Evolutionary conservation across 2,329 filamentous ascomycete species (phyloP), one percentile per base, ranked within the genome.

Genomic region (Penicillium occitanis): DNA sequence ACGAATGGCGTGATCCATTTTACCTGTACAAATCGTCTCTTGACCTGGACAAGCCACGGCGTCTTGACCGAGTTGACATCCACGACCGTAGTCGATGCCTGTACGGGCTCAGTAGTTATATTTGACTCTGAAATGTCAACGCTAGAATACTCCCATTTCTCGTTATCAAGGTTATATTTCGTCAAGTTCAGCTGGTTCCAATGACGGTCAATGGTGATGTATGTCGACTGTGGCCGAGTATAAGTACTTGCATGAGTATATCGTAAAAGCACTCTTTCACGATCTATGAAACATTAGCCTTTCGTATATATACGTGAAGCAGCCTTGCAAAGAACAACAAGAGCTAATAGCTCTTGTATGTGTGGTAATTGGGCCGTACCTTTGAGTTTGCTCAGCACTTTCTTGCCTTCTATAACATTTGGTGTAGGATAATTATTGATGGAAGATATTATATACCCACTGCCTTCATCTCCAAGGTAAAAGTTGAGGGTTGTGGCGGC

Each of bases 151-250:
- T 64, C 63, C 63, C 63, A 64, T 44, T 60, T 30, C 14, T 44
- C 42, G n/a, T 19, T 64, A 5, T 60, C 44, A 11, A 14, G 42
- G 19, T 64, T 64, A 51, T 40, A 64, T 11, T 28, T 50, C 42
- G 63, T 51, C 19, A 60, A 19, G 14, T n/a, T 33, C 22, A 53
- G 25, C 10, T 60, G 53, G 14, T 33, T 48, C 63, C 63, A 64
- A 33, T 64, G 63, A 33, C 63, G 63, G 35, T 64, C 55, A 30
- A 64, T 40, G 14, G 63, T 64, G 33, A 64, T 64, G 13, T 64
- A 42, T 44, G 35, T 46, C 8, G 63, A 60, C 42, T 60, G 42
- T 33, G 17, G 19, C 10, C 42, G n/a, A 44, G 63, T 50, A n/a
- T 64, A 60, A 13, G 40, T 55, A 22, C 30, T 37, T 13, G 53